Evolutionary conservation across 2,329 filamentous ascomycete species (phyloP).

Genomic region (Alternaria tenuissima): DNA sequence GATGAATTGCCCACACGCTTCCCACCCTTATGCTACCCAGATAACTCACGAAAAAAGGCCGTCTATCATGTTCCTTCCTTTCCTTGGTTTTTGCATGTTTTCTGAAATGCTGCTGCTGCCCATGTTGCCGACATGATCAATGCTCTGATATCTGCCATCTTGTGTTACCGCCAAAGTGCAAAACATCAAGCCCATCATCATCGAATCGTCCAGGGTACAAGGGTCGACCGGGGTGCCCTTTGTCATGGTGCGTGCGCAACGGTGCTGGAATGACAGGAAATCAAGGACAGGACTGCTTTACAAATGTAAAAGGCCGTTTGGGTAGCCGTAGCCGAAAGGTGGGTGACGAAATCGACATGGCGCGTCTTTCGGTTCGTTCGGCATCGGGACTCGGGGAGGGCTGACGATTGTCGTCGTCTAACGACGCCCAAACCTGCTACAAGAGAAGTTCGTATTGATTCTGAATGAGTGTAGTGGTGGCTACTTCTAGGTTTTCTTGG

Average conservation of each 20-base stretch:
- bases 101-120: slow-evolving; percentile 2
- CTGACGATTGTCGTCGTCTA: slow-evolving; percentile 59
- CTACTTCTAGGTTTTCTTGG: slow-evolving; percentile 71
- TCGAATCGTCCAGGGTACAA: slow-evolving; percentile 20
- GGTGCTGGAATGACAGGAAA: slow-evolving; percentile 30
- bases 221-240: slow-evolving; percentile 12
- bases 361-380: slow-evolving; percentile 42
- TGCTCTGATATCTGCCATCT: slow-evolving; percentile 26
- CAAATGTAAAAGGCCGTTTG: slow-evolving; percentile 40
- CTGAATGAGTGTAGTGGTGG: slow-evolving; percentile 54
- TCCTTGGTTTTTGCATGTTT: slow-evolving; percentile 15
- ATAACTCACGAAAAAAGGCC: slow-evolving; percentile 15
- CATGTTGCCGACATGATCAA: slow-evolving; percentile 3
- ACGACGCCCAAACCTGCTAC: slow-evolving; percentile 95
- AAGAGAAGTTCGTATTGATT: slow-evolving; percentile 59
- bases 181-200: slow-evolving; percentile 26
- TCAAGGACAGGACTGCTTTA: slow-evolving; percentile 34
- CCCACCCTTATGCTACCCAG: slow-evolving; percentile 21
- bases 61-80: slow-evolving; percentile 34
- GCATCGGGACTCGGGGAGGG: slow-evolving; percentile 43
- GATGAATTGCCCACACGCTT: slow-evolving; percentile 14
- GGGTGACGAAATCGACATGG: slow-evolving; percentile 47
- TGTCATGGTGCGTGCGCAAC: slow-evolving; percentile 21
- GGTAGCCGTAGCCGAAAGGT: slow-evolving; percentile 43
- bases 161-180: slow-evolving; percentile 34